phyloP scores from a whole-genome alignment of 2,329 filamentous ascomycete species.

The Paecilomyces dactylethromorphus region DNA sequence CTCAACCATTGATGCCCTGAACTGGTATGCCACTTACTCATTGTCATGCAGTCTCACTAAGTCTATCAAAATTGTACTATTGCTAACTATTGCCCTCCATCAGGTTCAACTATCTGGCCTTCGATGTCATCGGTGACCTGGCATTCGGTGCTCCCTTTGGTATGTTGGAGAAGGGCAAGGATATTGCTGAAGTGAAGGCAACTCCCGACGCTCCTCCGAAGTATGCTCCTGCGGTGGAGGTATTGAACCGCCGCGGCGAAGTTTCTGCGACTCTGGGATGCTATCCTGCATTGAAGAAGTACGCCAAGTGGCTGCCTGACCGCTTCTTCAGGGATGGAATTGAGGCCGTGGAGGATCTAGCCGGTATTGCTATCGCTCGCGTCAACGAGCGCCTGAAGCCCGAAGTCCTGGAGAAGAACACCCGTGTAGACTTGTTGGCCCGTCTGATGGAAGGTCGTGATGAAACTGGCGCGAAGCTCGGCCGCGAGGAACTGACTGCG shows the following conservation, averaged over 20 bases:
- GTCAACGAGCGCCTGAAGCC: constrained; percentile 68
- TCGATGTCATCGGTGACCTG: constrained; percentile 54
- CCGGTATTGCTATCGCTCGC: constrained; percentile 79
- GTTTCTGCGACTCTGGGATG: constrained; percentile 75
- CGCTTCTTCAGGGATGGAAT: constrained; percentile 73
- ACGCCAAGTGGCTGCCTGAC: constrained; percentile 72
- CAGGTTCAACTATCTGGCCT: constrained; percentile 63
- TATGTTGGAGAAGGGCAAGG: constrained; percentile 71
- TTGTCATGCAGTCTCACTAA: too few relatives aligned
- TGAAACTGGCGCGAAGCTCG: constrained; percentile 67
- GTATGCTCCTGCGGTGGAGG: constrained; percentile 75
- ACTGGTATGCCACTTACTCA: constrained; percentile 43
- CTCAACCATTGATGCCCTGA: constrained; percentile 63
- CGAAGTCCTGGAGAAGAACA: constrained; percentile 52
- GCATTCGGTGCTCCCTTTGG: constrained; percentile 74
- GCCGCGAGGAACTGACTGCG: constrained; percentile 73
- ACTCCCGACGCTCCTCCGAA: constrained; percentile 56
- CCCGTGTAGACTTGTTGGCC: constrained; percentile 72
- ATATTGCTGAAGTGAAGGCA: constrained; percentile 66
- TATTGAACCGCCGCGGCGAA: constrained; percentile 80
- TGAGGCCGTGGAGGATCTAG: constrained; percentile 68
- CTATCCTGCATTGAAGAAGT: constrained; percentile 68
- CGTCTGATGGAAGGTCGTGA: constrained; percentile 82
- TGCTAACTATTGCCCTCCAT: neutral
- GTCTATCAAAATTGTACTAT: neutral